These are phyloP conservation scores for Spizellomyces sp. DNA, from an alignment of 192 early-diverging fungal genomes.

Conservation along the genomic window DNA sequence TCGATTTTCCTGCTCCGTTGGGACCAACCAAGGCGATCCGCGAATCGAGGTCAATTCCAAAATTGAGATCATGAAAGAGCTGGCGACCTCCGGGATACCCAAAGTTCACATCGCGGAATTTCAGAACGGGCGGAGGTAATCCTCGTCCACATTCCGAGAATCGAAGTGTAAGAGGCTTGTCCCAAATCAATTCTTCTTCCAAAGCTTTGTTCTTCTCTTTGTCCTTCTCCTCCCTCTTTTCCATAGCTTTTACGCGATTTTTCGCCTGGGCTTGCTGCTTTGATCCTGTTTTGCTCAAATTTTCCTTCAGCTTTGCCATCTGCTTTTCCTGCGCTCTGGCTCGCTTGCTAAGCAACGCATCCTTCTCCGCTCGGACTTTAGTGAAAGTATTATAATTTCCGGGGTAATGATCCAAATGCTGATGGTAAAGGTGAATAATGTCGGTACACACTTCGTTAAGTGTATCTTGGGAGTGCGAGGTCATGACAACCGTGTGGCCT, in stretches of 20 bases:
- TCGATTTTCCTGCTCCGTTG: constrained; percentile 56
- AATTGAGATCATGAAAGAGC: constrained; percentile 55
- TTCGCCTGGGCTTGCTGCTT: constrained; percentile 38
- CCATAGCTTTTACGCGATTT: constrained; percentile 34
- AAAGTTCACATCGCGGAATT: constrained; percentile 65
- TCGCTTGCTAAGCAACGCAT: constrained; percentile 70
- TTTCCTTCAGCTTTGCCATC: constrained; percentile 58
- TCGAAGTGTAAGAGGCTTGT: constrained; percentile 31
- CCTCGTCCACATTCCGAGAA: constrained; percentile 57
- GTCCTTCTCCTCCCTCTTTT: constrained; percentile 34
- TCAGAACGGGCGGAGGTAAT: constrained; percentile 67
- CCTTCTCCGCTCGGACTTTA: constrained; percentile 67
- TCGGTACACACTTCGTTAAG: constrained; percentile 79
- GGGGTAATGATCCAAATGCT: constrained; percentile 74
- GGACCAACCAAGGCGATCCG: constrained; percentile 73
- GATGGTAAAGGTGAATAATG: constrained; percentile 83
- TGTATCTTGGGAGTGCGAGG: constrained; percentile 73
- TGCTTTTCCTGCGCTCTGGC: constrained; percentile 62
- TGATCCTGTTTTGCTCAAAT: constrained; percentile 67
- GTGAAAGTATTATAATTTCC: constrained; percentile 81
- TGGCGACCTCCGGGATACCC: constrained; percentile 64
- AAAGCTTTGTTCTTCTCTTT: constrained; percentile 32
- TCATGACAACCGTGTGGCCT: constrained; percentile 65
- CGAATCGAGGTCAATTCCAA: constrained; percentile 63
- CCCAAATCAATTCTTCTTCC: constrained; percentile 28